Evolutionary conservation across 2,329 filamentous ascomycete genomes (phyloP), one percentile per base, ranked within the genome.

Genomic region (Tolypocladium album): DNA sequence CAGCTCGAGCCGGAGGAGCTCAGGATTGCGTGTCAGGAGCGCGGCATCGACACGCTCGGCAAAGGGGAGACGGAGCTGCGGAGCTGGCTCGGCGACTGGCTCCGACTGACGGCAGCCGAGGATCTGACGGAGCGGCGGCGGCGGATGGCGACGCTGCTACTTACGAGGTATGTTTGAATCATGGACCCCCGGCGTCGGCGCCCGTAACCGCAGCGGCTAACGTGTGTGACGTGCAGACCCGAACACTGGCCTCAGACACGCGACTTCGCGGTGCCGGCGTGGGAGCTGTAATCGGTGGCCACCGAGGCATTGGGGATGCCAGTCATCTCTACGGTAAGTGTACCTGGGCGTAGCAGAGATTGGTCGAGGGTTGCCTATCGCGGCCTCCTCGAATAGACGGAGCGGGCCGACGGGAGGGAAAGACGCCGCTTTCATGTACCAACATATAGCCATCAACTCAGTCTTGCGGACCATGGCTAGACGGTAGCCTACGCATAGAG

Each of bases 21-120:
- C 24, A 75, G 76, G 62, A 80, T 90, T 61, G 90, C 90, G 17
- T 88, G 88, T 67, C 79, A 84, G 60, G 88, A 91, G 64, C 80
- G 88, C 17, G 89, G 87, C 0, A 78, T 88, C 42, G 75, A 83
- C 65, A 79, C 83, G 12, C 64, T 83, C 34, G 80, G 74, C 3
- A 80, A 80, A 60, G 83, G 82, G 27, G 85, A 89, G 66, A 71
- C 73, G 1, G 82, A 84, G 61, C 67, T 91, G 64, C 72, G 79
- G 62, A 68, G 67, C 11, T 67, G 72, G 65, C 68, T 85, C 52
- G 72, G 69, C 27, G 70, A 73, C 59, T 84, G 82, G 82, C 65
- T 85, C 55, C 68, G 70, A n/a, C 67, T 77, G 66, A 78, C 79
- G 24, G 71, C 70, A 20, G 71, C 69, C 2, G 72, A 72, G 61